Conservation (phyloP, 768 basidiomycete species). For the Amanita pallidorosea region DNA sequence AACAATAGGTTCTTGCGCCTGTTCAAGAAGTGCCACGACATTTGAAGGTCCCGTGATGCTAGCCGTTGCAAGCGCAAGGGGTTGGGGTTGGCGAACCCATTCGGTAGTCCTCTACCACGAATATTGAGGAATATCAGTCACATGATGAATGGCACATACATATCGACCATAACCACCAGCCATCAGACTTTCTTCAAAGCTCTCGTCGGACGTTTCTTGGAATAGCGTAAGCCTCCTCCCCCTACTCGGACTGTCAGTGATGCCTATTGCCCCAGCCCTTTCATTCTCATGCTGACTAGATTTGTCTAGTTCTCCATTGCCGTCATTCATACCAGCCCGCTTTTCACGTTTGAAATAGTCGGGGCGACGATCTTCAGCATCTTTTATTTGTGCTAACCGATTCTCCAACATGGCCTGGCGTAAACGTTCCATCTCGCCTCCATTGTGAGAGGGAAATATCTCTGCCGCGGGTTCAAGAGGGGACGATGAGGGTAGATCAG, state of each 20-base stretch:
- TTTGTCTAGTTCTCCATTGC: constrained; percentile 26
- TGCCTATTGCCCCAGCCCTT: constrained; percentile 33
- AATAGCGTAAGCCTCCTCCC: constrained; percentile 67
- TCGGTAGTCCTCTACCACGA: constrained; percentile 40
- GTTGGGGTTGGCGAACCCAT: constrained; percentile 48
- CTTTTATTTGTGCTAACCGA: constrained; percentile 34
- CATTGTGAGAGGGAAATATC: constrained; percentile 17
- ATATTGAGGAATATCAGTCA: not conserved
- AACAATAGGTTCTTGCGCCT: constrained; percentile 24
- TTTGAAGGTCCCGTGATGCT: constrained; percentile 30
- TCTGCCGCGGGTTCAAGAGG: constrained; percentile 12
- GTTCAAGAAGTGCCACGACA: constrained; percentile 30
- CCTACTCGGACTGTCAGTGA: constrained; percentile 60
- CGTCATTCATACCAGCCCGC: constrained; percentile 31
- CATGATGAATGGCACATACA: constrained; percentile 28
- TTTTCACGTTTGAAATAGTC: constrained; percentile 61
- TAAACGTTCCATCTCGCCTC: constrained; percentile 52
- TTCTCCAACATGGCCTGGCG: constrained; percentile 42
- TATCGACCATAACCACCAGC: constrained; percentile 74
- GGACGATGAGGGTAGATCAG: constrained; percentile 14
- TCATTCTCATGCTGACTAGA: constrained; percentile 19
- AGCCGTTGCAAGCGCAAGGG: constrained; percentile 30
- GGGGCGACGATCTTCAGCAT: constrained; percentile 54
- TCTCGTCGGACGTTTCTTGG: constrained; percentile 75
- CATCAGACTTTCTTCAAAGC: constrained; percentile 78